Base-by-base conservation (phyloP, 2,329 filamentous ascomycete genomes). In the Biscogniauxia mediterranea region DNA sequence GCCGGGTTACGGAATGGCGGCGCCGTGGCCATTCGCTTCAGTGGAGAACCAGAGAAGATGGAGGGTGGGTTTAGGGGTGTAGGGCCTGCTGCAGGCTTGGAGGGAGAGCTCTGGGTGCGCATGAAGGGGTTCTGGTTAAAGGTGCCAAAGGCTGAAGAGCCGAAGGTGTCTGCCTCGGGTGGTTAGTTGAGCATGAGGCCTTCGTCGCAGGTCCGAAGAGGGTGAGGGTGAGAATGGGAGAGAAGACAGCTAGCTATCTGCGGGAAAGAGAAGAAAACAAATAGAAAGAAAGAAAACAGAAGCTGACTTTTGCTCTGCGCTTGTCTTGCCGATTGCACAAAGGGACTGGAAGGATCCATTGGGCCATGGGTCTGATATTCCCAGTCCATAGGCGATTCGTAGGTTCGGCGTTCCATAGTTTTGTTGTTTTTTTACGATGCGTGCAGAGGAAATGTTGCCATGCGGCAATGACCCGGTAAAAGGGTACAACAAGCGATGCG, bases 331-430 rank as follows among this genome's bases (percentile, higher is more conserved):
- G 83, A 79, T 64, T 85, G 83, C 20, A 82, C 79, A 72, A 88
- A 89, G 1, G 86, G 86, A 65, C 85, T 88, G 9, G 83, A 85
- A 19, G 80, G 81, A 74, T 89, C 86, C 62, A 85, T 74, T 19
- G 85, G 85, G 1, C 81, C 85, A 54, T 77, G 74, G 63, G 79
- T 80, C 68, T 88, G 81, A 72, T 86, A 89, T 71, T 89, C 84
- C 83, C 84, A 89, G 68, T 89, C 86, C 86, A 89, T 89, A 64
- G 79, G 85, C 63, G 83, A 79, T 74, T 88, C 85, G 65, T 79
- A 82, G 1, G 82, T 85, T 68, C 86, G 79, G 66, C 79, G 79
- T 58, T 85, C 80, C 80, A 84, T 86, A 67, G 60, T 66, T 15
- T 23, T 23, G 23, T 23, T n/a, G n/a, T n/a, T n/a, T n/a, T n/a